Conservation (phyloP, 2,329 filamentous ascomycete genomes). For the Aspergillus terreus region DNA sequence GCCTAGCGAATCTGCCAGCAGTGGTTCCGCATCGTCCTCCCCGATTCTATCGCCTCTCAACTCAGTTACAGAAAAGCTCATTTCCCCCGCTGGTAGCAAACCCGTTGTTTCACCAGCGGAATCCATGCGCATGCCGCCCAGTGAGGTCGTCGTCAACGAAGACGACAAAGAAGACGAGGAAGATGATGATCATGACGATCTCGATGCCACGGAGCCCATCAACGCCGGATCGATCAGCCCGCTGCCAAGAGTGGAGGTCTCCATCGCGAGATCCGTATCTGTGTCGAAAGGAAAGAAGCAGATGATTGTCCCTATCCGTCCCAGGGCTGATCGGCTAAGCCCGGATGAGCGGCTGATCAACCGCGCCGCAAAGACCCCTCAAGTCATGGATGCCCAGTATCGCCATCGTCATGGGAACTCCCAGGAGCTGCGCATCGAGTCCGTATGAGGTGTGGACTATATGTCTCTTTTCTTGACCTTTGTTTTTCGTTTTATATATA, state of each 20-base stretch:
- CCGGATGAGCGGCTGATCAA: conserved; percentile 28
- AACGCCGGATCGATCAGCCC: conserved; percentile 6
- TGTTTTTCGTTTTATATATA: conserved; percentile 1
- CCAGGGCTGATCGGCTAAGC: conserved; percentile 20
- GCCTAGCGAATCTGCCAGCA: conserved; percentile 11
- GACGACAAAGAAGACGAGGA: conserved; percentile 12
- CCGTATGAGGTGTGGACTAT: conserved; percentile 7
- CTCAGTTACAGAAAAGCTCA: conserved; percentile 10
- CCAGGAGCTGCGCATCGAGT: conserved; percentile 31
- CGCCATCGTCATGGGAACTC: conserved; percentile 31
- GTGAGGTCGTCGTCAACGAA: conserved; percentile 9
- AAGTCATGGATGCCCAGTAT: conserved; percentile 23
- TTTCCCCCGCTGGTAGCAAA: conserved; percentile 14
- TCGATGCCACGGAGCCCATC: conserved; percentile 3
- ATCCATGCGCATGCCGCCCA: conserved; percentile 16
- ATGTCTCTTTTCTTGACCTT: not conserved
- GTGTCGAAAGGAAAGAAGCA: conserved; percentile 33
- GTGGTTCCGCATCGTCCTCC: conserved; percentile 10
- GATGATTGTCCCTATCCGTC: conserved; percentile 33
- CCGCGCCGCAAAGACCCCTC: conserved; percentile 24
- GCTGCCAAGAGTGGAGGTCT: conserved; percentile 29
- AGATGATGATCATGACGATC: conserved; percentile 8
- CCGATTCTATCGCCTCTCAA: conserved; percentile 13
- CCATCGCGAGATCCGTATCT: conserved; percentile 38
- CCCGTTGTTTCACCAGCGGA: conserved; percentile 13